phyloP scores from a whole-genome alignment of 1,139 yeast species.

The Geotrichum candidum region DNA sequence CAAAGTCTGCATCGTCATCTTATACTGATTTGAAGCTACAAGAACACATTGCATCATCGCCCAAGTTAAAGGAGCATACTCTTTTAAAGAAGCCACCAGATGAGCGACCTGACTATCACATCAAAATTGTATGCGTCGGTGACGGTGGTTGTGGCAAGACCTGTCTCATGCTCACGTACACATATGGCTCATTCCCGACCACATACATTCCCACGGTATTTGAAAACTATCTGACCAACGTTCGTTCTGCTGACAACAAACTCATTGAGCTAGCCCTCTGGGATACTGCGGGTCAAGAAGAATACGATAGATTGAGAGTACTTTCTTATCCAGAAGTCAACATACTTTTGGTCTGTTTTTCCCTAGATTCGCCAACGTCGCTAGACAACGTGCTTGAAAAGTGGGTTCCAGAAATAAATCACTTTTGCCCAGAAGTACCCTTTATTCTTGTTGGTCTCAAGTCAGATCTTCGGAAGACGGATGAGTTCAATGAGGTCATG shows the following conservation, averaged over 20 bases:
- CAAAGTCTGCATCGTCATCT: not conserved
- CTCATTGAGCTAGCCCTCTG: conserved; percentile 70
- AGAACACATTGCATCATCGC: not conserved
- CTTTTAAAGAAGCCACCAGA: not conserved
- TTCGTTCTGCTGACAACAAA: conserved; percentile 50
- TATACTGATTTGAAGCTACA: not conserved
- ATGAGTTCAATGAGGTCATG: not conserved
- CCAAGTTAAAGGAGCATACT: not conserved
- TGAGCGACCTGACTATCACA: conserved; percentile 23
- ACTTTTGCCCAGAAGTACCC: conserved; percentile 77
- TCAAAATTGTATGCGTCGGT: conserved; percentile 67
- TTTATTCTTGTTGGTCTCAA: conserved; percentile 75
- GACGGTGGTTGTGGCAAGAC: conserved; percentile 97
- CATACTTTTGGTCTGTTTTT: conserved; percentile 66
- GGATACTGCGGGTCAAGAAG: conserved; percentile 97
- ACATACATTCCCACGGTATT: conserved; percentile 85
- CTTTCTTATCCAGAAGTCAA: conserved; percentile 80
- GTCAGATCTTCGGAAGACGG: conserved; percentile 49
- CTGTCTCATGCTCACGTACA: conserved; percentile 72
- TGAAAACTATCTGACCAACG: conserved; percentile 72
- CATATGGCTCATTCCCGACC: conserved; percentile 68
- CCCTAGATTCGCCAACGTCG: conserved; percentile 59
- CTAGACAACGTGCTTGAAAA: conserved; percentile 68
- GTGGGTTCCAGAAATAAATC: conserved; percentile 84
- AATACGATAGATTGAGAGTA: conserved; percentile 78